Evolutionary conservation across 306 rosid species (phyloP).

Genomic region (Cyamopsis tetragonoloba): DNA sequence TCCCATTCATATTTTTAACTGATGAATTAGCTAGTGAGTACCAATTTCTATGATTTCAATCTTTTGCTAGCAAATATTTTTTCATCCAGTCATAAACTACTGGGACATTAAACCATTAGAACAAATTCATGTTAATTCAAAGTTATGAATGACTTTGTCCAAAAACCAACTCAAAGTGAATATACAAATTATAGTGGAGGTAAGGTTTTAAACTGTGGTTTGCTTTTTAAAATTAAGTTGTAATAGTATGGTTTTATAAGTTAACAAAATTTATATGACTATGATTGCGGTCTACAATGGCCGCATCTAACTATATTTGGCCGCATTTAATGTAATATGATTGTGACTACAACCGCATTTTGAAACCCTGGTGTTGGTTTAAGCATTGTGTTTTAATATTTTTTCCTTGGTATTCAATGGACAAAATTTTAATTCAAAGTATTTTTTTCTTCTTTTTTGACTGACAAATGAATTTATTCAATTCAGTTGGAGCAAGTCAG

Average conservation of each 20-base stretch:
- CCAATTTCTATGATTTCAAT: neutral
- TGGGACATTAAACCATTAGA: neutral
- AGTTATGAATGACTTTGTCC: neutral
- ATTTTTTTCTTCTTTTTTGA: neutral
- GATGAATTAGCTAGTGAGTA: neutral
- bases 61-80: neutral
- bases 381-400: neutral
- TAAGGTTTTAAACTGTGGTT: too few species aligned
- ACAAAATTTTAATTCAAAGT: neutral
- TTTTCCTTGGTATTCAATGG: neutral
- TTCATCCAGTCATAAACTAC: neutral
- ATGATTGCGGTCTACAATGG: too few species aligned
- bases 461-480: neutral
- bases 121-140: neutral
- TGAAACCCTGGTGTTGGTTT: too few species aligned
- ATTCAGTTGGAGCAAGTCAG: neutral
- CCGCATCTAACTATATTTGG: too few species aligned
- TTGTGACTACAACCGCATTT: too few species aligned
- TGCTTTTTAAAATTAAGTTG: too few species aligned
- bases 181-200: neutral
- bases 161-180: neutral
- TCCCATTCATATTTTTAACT: neutral
- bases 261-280: too few species aligned
- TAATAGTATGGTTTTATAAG: too few species aligned
- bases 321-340: too few species aligned